Conservation (phyloP, 495 filamentous ascomycete genomes). For the Talaromyces nanjingensis region DNA sequence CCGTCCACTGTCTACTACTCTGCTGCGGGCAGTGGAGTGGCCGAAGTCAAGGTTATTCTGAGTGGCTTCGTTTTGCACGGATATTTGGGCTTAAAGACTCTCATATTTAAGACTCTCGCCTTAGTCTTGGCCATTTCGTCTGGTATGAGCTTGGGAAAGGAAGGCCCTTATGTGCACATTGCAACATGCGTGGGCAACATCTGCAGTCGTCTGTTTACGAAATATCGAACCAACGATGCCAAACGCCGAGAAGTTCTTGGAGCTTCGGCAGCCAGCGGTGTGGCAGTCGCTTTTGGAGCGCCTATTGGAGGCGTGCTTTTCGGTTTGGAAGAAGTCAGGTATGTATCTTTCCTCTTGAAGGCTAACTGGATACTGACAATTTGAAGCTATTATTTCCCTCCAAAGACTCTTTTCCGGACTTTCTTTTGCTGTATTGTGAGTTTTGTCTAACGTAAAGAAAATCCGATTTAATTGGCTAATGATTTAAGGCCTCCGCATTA, state of each 20-base stretch:
- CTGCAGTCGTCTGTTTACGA: slow-evolving; percentile 81
- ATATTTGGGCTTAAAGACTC: slow-evolving; percentile 83
- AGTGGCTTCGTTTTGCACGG: slow-evolving; percentile 97
- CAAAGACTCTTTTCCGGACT: slow-evolving; percentile 96
- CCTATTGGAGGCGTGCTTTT: slow-evolving; percentile 92
- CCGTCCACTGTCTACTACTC: slow-evolving; percentile 90
- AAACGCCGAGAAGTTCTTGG: slow-evolving; percentile 87
- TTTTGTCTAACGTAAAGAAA: slow-evolving; percentile 1
- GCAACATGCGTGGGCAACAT: slow-evolving; percentile 95
- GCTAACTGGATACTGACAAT: neutral
- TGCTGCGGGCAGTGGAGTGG: slow-evolving; percentile 92
- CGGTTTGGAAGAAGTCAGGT: slow-evolving; percentile 84
- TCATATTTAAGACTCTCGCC: slow-evolving; percentile 77
- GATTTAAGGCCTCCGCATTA: slow-evolving; percentile 57
- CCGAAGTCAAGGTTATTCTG: slow-evolving; percentile 94
- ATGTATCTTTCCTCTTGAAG: slow-evolving; percentile 9
- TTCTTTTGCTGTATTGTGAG: slow-evolving; percentile 93
- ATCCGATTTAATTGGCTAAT: slow-evolving; percentile 7
- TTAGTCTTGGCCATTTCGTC: slow-evolving; percentile 87
- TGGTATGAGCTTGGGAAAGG: slow-evolving; percentile 88
- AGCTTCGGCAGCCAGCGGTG: slow-evolving; percentile 85
- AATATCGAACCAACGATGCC: slow-evolving; percentile 91
- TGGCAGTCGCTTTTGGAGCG: slow-evolving; percentile 91
- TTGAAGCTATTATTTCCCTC: slow-evolving; percentile 82
- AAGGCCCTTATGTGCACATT: slow-evolving; percentile 97